Evolutionary conservation across 208 protist genomes (phyloP), one percentile per base, ranked within the genome.

Genomic region (Trichomonas gallinae): DNA sequence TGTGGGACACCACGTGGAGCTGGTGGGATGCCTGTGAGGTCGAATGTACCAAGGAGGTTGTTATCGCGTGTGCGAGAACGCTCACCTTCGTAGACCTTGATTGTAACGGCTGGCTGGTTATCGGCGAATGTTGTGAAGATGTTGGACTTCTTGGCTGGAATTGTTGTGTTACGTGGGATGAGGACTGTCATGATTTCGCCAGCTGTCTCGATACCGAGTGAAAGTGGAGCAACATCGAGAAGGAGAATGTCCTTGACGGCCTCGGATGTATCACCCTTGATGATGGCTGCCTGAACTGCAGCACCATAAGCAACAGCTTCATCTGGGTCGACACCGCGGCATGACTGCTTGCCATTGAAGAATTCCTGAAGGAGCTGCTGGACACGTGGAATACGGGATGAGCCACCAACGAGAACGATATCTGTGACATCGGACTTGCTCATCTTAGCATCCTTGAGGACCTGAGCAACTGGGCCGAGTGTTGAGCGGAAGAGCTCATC

Each of bases 71-170:
- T 63, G 9, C 51, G 9, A 23, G 51, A 63, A 63, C 51, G 51
- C 98, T 99, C 99, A 96, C 99, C 99, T 97, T 99, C 99, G 97
- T 98, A 99, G n/a, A 99, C 98, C 97, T 99, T 98, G 96, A 99
- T 99, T 91, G 99, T 97, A 85, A 99, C 99, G 88, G 98, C 98
- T 34, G 97, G 97, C 98, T 99, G 99, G 98, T 99, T 99, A 97
- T 99, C 98, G 96, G 98, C 93, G 97, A 98, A 98, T 23, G n/a
- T n/a, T n/a, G n/a, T n/a, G n/a, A n/a, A n/a, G n/a, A n/a, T n/a
- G n/a, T n/a, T n/a, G n/a, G n/a, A n/a, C n/a, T n/a, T n/a, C n/a
- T n/a, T n/a, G n/a, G n/a, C n/a, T n/a, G n/a, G n/a, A n/a, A n/a
- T n/a, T 98, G 99, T 6, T 98, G 98, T 98, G 99, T 99, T 36